Evolutionary conservation across 768 basidiomycete genomes (phyloP).

Genomic region (Mycena epipterygia): DNA sequence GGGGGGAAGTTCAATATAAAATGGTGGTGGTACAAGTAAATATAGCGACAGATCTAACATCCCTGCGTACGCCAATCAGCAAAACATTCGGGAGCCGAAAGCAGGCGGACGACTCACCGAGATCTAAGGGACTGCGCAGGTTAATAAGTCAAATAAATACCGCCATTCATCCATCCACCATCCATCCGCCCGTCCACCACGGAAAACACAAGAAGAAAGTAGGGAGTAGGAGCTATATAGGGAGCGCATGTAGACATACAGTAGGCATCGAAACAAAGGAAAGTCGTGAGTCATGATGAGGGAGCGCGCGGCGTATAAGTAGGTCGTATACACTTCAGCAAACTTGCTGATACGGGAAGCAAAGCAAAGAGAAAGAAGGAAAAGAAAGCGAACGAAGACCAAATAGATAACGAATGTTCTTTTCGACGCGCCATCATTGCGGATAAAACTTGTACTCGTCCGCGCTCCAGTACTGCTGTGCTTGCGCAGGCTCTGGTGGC

Average conservation of each 20-base stretch:
- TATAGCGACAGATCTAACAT: constrained; percentile 20
- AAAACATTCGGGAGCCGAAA: background rate
- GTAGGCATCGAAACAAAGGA: background rate
- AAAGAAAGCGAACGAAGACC: background rate
- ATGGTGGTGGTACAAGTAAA: constrained; percentile 26
- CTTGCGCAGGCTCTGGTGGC: constrained; percentile 2
- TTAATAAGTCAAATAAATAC: constrained; percentile 37
- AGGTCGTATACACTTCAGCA: background rate
- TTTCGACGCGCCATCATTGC: constrained; percentile 3
- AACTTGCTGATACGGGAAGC: background rate
- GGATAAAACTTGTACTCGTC: constrained; percentile 32
- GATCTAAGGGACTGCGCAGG: constrained; percentile 4
- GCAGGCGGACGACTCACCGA: constrained; percentile 10
- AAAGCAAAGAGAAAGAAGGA: background rate
- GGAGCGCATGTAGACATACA: constrained; percentile 16
- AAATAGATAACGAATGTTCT: background rate
- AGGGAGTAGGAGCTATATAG: background rate
- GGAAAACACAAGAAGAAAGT: background rate
- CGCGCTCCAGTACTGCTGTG: constrained; percentile 6
- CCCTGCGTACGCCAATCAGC: background rate
- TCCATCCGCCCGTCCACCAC: background rate
- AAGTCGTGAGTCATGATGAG: constrained; percentile 5
- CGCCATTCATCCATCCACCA: constrained; percentile 30
- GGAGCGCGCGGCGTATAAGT: constrained; percentile 3
- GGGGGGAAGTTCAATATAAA: background rate